Conservation (phyloP, 2,329 filamentous ascomycete genomes). For the Trichoderma sp. region DNA sequence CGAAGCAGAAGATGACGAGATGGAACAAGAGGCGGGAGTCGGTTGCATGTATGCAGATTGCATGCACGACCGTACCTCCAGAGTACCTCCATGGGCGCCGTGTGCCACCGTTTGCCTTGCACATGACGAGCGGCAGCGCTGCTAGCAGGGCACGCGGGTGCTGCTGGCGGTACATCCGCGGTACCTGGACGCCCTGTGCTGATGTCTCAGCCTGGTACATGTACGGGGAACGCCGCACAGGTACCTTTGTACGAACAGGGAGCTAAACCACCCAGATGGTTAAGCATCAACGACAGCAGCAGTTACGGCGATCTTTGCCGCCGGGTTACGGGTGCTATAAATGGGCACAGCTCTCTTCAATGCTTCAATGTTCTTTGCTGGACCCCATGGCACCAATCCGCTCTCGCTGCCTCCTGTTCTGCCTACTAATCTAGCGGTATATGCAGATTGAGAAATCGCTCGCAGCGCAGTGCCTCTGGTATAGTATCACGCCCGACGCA, state of each 20-base stretch:
- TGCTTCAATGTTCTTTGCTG: too few relatives aligned
- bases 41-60: not conserved
- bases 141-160: not conserved
- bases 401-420: not conserved
- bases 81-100: not conserved
- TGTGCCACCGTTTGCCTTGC: not conserved
- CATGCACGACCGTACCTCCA: not conserved
- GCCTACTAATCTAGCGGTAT: not conserved
- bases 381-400: not conserved
- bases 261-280: constrained; percentile 15
- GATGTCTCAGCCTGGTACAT: not conserved
- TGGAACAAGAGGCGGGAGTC: not conserved
- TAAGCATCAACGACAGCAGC: not conserved
- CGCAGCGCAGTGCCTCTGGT: not conserved
- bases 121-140: not conserved
- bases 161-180: not conserved
- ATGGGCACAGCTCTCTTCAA: not conserved
- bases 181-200: not conserved
- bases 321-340: not conserved
- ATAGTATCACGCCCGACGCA: not conserved
- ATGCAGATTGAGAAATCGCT: not conserved
- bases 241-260: not conserved
- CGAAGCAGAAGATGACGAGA: not conserved
- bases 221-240: constrained; percentile 1
- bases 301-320: not conserved